These are phyloP conservation scores for Colletotrichum orbiculare DNA, from an alignment of 2,329 filamentous ascomycete species.

Conservation along the genomic window DNA sequence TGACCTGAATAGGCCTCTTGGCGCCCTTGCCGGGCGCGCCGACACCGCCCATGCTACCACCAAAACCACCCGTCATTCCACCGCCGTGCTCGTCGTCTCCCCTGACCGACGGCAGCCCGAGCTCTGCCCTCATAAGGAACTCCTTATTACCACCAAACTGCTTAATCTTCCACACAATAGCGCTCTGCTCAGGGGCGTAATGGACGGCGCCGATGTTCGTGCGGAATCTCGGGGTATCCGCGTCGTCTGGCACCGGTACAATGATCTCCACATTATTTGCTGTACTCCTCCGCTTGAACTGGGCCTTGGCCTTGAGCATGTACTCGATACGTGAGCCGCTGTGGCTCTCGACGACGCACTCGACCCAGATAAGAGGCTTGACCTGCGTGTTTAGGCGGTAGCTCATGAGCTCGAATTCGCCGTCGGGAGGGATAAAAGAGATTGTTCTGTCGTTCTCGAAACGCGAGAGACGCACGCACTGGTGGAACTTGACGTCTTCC, in stretches of 20 bases:
- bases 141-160: conserved; percentile 99
- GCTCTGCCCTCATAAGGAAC: conserved; percentile 97
- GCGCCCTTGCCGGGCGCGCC: conserved; percentile 80
- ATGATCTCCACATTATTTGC: conserved; percentile 99
- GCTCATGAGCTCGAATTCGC: conserved; percentile 99
- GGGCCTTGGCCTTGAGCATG: conserved; percentile 97
- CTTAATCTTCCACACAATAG: conserved; percentile 99
- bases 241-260: conserved; percentile 96
- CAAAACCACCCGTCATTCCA: conserved; percentile 97
- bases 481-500: conserved; percentile 99
- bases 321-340: conserved; percentile 97
- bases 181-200: conserved; percentile 96
- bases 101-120: conserved; percentile 92
- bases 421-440: conserved; percentile 97
- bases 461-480: conserved; percentile 92
- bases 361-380: conserved; percentile 98
- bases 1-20: conserved; percentile 97
- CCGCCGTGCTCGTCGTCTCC: conserved; percentile 96
- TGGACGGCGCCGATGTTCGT: conserved; percentile 98
- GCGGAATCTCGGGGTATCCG: conserved; percentile 93
- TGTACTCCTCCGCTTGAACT: conserved; percentile 97
- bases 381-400: conserved; percentile 99
- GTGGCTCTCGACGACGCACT: conserved; percentile 96
- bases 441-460: conserved; percentile 99
- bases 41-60: conserved; percentile 94